Evolutionary conservation across 306 rosid species (phyloP), one percentile per base, ranked within the genome.

Genomic region (Prunus fruticosa): DNA sequence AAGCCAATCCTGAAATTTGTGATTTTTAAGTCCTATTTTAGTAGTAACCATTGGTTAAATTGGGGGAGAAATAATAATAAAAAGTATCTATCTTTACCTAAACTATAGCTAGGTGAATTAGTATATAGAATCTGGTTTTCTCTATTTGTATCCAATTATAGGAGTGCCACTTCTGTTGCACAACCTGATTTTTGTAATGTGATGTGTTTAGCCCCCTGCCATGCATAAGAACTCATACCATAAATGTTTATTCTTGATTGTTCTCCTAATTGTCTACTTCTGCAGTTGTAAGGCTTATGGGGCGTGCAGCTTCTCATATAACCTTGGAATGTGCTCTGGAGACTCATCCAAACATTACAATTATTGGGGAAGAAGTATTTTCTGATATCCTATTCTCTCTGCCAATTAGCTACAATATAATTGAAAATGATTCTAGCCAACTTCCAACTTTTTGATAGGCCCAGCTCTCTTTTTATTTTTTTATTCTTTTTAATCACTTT

Each of bases 271-370:
- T 79, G 63, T 67, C 43, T 43, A 25, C 81, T 3, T 51, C 68
- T 87, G 89, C 93, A 93, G 98, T 93, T 87, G 95, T 91, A 54
- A 81, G 98, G 81, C 96, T 93, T 77, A 93, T 93, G 98, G 98
- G 98, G 64, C 98, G 98, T 81, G 96, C 98, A 28, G 98, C 98
- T 83, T 93, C 98, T 65, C 96, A 93, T 83, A 93, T 93, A 76
- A 93, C 95, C 0, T 83, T 93, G 54, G 98, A 93, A 86, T 91
- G 98, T 84, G 98, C 98, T 78, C 84, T 93, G 71, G 90, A 90
- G 85, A 93, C 96, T 79, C 98, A 83, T 73, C 96, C 96, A 82
- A 93, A 93, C 83, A 67, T 93, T 70, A 88, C 96, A 30, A 85
- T 93, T 46, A 91, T 93, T 76, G 98, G 98, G 80, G 98, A 93